Conservation (phyloP, 2,329 filamentous ascomycete genomes). For the Botrytis medusae region DNA sequence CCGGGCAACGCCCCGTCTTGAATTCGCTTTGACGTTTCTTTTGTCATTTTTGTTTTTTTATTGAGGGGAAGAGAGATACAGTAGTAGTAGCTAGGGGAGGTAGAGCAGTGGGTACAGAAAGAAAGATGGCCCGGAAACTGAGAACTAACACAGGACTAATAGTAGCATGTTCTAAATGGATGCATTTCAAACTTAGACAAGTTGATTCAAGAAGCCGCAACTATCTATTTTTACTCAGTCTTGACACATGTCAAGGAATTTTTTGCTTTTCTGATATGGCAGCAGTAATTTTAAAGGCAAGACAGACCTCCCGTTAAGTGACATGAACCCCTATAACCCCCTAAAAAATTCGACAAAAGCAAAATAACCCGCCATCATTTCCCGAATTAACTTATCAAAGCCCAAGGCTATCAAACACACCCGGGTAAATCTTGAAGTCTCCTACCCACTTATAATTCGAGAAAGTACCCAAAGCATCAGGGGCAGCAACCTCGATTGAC, state of each 20-base stretch:
- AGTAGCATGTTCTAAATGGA: background rate
- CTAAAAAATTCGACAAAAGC: background rate
- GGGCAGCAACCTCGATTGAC: conserved; percentile 15
- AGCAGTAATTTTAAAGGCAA: background rate
- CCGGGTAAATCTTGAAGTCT: conserved; percentile 16
- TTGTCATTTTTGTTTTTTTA: background rate
- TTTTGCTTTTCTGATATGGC: background rate
- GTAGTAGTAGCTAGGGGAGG: no score
- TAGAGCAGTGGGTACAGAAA: background rate
- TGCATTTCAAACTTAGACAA: background rate
- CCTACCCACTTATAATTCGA: conserved; percentile 20
- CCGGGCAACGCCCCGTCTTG: background rate
- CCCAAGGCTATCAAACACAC: background rate
- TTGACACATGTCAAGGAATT: background rate
- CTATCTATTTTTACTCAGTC: background rate
- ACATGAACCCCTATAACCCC: background rate
- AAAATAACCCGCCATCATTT: background rate
- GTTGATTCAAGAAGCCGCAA: background rate
- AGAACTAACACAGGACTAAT: background rate
- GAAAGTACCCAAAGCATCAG: conserved; percentile 8
- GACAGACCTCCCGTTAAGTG: background rate
- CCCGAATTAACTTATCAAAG: background rate
- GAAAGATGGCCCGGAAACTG: background rate
- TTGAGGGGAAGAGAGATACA: background rate
- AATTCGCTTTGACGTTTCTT: accelerated